A percentile compares a stretch with the other conserved stretches of the same genome.
Evolutionary conservation across 192 early-diverging fungal genomes (phyloP).

Genomic region (Coemansia sp.): DNA sequence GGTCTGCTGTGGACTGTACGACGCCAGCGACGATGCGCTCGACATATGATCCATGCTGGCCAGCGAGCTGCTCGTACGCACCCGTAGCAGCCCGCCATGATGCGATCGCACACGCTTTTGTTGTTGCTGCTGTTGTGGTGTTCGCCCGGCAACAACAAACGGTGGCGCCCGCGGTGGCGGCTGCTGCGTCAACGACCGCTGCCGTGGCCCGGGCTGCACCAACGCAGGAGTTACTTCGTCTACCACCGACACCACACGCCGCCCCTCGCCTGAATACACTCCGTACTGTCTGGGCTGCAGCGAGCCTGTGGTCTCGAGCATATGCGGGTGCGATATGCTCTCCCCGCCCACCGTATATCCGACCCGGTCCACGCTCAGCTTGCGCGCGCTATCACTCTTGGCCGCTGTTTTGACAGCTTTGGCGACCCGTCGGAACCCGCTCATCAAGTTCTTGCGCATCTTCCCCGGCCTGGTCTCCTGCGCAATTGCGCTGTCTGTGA

Average conservation of each 20-base stretch:
- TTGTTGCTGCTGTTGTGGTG: constrained; percentile 3
- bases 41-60: constrained; percentile 13
- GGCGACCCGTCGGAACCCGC: constrained; percentile 43
- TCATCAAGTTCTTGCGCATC: constrained; percentile 32
- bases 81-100: constrained; percentile 26
- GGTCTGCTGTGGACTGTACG: neutral
- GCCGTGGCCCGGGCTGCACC: constrained; percentile 11
- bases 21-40: constrained; percentile 12
- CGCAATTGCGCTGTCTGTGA: neutral
- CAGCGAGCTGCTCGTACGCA: constrained; percentile 12
- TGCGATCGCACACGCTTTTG: constrained; percentile 12
- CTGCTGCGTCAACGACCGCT: constrained; percentile 47
- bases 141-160: neutral
- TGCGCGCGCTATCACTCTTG: constrained; percentile 1
- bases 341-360: neutral
- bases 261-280: neutral
- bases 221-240: neutral
- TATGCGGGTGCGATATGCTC: constrained; percentile 14
- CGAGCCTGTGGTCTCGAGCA: constrained; percentile 1
- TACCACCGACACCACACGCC: neutral
- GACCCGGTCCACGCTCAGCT: neutral
- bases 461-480: constrained; percentile 12
- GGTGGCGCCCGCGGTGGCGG: constrained; percentile 7
- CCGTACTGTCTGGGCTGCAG: neutral
- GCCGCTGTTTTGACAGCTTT: constrained; percentile 48